phyloP scores from a whole-genome alignment of 2,329 filamentous ascomycete species.

The Phialophora macrospora region DNA sequence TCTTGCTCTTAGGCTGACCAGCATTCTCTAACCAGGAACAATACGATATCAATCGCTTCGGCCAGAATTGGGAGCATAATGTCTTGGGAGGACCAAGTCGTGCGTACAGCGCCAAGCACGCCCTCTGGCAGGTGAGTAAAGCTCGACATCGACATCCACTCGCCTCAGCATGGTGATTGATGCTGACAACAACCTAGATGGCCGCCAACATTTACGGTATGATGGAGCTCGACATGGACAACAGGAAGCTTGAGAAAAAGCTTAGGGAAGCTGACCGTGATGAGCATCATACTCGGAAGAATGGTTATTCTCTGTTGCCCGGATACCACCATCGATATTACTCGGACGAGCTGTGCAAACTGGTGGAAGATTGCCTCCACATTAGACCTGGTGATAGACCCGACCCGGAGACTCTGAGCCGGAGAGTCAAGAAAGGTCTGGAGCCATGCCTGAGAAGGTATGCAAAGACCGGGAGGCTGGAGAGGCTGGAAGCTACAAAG shows the following conservation, averaged over 20 bases:
- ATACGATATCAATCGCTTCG: constrained; percentile 23
- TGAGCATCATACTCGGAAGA: constrained; percentile 14
- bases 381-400: constrained; percentile 24
- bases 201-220: constrained; percentile 31
- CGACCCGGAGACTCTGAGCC: constrained; percentile 3
- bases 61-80: constrained; percentile 16
- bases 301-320: constrained; percentile 24
- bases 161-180: neutral
- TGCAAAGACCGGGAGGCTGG: constrained; percentile 6
- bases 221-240: constrained; percentile 26
- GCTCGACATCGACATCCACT: neutral
- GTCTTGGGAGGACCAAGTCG: constrained; percentile 17
- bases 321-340: constrained; percentile 11
- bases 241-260: constrained; percentile 16
- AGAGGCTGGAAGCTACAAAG: neutral
- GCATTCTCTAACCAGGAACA: constrained; percentile 22
- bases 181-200: constrained; percentile 11
- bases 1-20: neutral
- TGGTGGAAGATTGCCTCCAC: constrained; percentile 27
- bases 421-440: constrained; percentile 16
- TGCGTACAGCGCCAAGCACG: constrained; percentile 29
- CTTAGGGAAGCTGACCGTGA: constrained; percentile 11
- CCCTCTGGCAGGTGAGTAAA: constrained; percentile 26
- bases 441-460: constrained; percentile 16
- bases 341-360: constrained; percentile 12